phyloP scores from a whole-genome alignment of 192 early-diverging fungal genomes.

The Entophlyctis helioformis region DNA sequence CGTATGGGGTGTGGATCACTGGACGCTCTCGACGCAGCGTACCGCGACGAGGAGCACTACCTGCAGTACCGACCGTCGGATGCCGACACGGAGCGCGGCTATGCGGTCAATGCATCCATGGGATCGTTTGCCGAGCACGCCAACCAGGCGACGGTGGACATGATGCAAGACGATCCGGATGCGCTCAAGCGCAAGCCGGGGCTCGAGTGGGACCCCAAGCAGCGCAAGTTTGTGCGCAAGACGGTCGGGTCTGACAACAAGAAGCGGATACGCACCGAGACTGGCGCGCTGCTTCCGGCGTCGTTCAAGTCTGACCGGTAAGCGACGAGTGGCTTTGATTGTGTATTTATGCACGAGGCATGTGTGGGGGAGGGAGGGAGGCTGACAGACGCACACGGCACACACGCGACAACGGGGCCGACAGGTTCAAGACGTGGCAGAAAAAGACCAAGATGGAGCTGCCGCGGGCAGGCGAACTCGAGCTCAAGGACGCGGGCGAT shows the following conservation, averaged over 20 bases:
- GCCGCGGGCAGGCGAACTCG: constrained; percentile 78
- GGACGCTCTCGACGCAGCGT: constrained; percentile 15
- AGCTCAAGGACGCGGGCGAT: constrained; percentile 44
- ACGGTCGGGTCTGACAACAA: constrained; percentile 91
- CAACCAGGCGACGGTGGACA: constrained; percentile 52
- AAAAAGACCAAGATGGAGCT: constrained; percentile 70
- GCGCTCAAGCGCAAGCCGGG: constrained; percentile 37
- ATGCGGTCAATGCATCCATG: constrained; percentile 20
- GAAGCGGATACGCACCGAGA: constrained; percentile 86
- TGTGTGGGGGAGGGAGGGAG: too few species aligned
- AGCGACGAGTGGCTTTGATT: neutral
- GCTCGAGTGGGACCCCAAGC: constrained; percentile 84
- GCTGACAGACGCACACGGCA: too few species aligned
- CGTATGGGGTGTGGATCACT: neutral
- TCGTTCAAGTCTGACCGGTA: constrained; percentile 73
- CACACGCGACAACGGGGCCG: too few species aligned
- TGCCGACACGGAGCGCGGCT: constrained; percentile 81
- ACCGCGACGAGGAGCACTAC: constrained; percentile 76
- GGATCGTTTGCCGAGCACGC: constrained; percentile 73
- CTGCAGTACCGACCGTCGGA: constrained; percentile 76
- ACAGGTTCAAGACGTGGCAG: constrained; percentile 80
- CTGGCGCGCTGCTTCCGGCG: constrained; percentile 78
- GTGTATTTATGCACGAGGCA: too few species aligned
- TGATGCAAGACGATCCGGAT: constrained; percentile 74
- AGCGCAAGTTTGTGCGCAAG: constrained; percentile 80